Percentiles rank a stretch among this genome's conserved stretches.
Conservation (phyloP, 2,329 filamentous ascomycete species). For the Claviceps maximensis region DNA sequence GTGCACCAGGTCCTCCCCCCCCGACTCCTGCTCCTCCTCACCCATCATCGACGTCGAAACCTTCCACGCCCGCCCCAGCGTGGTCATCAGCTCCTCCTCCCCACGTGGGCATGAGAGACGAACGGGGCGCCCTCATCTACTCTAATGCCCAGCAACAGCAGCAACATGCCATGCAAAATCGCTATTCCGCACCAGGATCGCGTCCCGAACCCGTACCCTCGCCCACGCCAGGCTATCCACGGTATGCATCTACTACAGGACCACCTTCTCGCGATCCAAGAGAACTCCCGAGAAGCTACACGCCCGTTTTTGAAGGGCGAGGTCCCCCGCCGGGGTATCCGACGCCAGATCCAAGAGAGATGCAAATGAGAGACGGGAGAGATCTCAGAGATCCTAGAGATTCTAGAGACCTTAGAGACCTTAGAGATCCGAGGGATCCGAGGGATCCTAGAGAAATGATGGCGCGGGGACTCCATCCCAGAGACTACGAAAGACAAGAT, state of each 20-base stretch:
- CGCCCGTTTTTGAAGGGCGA: slow-evolving; percentile 31
- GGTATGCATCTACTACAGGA: slow-evolving; percentile 30
- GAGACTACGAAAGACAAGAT: slow-evolving; percentile 33
- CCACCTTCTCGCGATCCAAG: slow-evolving; percentile 28
- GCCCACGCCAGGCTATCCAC: slow-evolving; percentile 25
- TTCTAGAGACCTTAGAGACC: not conserved
- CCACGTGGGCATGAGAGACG: slow-evolving; percentile 24
- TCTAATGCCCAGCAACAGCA: slow-evolving; percentile 18
- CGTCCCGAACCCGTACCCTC: slow-evolving; percentile 29
- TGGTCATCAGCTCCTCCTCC: slow-evolving; percentile 22
- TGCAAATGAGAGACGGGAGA: no score
- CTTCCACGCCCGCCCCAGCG: slow-evolving; percentile 19
- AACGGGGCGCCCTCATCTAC: slow-evolving; percentile 24
- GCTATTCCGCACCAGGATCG: slow-evolving; percentile 25
- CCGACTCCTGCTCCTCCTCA: slow-evolving; percentile 11
- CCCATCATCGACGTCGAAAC: slow-evolving; percentile 16
- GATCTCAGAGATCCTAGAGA: slow-evolving; percentile 18
- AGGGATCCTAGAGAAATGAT: slow-evolving; percentile 29
- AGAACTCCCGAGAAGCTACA: slow-evolving; percentile 32
- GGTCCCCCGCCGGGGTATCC: slow-evolving; percentile 28
- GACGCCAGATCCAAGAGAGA: slow-evolving; percentile 13
- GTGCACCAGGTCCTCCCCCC: slow-evolving; percentile 3
- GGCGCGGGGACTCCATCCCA: slow-evolving; percentile 28
- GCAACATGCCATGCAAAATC: slow-evolving; percentile 27
- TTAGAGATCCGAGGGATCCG: slow-evolving; percentile 15